These are phyloP conservation scores for Scutellaria baicalensis DNA, from an alignment of 257 asterid species.

Conservation along the genomic window DNA sequence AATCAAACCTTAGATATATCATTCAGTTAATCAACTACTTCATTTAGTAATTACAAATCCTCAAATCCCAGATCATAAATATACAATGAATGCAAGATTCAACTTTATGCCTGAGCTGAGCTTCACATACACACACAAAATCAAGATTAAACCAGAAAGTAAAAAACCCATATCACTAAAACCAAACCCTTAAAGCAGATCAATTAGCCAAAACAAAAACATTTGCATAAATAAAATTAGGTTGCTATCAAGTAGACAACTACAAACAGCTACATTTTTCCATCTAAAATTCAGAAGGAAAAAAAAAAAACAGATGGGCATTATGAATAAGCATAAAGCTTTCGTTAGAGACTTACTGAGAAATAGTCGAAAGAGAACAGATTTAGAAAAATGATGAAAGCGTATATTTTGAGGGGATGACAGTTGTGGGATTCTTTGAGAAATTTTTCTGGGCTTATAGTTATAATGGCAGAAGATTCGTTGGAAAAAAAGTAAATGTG, in stretches of 20 bases:
- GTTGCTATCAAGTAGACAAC: neutral
- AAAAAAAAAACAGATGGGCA: conserved; percentile 1
- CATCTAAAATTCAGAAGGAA: neutral
- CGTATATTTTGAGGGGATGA: conserved; percentile 26
- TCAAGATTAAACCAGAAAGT: too few species aligned
- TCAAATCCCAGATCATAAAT: neutral
- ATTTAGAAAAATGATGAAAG: conserved; percentile 8
- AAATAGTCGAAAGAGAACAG: conserved; percentile 2
- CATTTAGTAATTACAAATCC: neutral
- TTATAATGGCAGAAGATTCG: conserved; percentile 18
- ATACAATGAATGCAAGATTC: neutral
- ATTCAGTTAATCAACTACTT: neutral
- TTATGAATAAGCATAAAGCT: neutral
- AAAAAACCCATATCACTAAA: neutral
- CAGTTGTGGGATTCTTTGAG: conserved; percentile 39
- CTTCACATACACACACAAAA: neutral
- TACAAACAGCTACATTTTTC: conserved; percentile 4
- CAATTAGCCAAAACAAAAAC: neutral
- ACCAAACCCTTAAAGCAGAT: neutral
- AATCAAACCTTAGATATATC: neutral
- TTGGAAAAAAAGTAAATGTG: neutral
- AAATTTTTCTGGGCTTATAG: neutral
- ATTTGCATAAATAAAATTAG: neutral
- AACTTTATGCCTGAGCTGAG: neutral
- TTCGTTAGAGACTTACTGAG: conserved; percentile 15